Evolutionary conservation across 202 grass and related monocot species (phyloP), one percentile per base, ranked within the genome.

Genomic region (Setaria italica): DNA sequence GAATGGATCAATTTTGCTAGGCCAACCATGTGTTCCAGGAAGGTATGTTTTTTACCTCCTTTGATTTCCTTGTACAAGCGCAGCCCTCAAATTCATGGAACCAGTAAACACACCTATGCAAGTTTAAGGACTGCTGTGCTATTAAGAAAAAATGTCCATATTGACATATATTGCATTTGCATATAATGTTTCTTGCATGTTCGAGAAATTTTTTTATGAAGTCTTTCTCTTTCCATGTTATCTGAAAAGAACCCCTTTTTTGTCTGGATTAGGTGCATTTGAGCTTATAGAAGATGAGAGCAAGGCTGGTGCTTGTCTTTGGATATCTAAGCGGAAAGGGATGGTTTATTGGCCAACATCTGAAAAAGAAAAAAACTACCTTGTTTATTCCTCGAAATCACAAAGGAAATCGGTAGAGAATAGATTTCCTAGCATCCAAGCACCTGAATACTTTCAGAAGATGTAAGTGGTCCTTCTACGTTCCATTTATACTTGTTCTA

Each of bases 281-380:
- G 83, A 93, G 74, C 90, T 97, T 69, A 95, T 97, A 91, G 71
- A 87, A 86, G 92, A 97, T 85, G 95, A 95, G 64, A 97, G 82
- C 86, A 97, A 91, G 74, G 88, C 95, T 87, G 95, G 95, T 78
- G 90, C 90, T 78, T 97, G 95, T 86, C 80, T 97, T 72, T 97
- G 90, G 92, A 91, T 97, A 74, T 87, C 89, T 70, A 95, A 89
- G 32, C 88, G 92, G 41, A 95, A 77, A 90, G 92, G 95, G 33
- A 84, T 89, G 87, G 89, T 92, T 68, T 97, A 97, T 85, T 97
- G 95, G 95, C 95, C 95, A 68, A 67, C 91, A 86, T 68, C 87
- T 72, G 82, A 79, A 21, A 87, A 87, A 78, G 76, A 84, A 90
- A 88, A 70, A 63, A 93, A 88, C 48, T 97, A 95, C 84, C 63